A percentile compares a stretch with the other conserved stretches of the same genome.
Conservation (phyloP, 495 filamentous ascomycete genomes). For the Bacidia gigantensis region DNA sequence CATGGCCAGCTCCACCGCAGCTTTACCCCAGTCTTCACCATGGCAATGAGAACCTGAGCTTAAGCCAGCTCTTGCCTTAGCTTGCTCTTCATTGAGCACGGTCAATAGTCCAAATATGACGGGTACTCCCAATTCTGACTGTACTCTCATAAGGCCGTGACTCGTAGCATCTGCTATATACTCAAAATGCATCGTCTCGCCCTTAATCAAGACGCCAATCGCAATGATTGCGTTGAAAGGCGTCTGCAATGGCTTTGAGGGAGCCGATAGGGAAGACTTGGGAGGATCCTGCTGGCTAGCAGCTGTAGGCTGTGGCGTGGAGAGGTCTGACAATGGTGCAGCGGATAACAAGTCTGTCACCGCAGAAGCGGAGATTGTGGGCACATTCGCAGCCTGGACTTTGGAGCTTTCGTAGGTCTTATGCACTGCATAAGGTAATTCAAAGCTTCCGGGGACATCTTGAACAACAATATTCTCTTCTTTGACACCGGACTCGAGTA, state of each 20-base stretch:
- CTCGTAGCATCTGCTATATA: slow-evolving; percentile 88
- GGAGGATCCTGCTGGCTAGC: slow-evolving; percentile 9
- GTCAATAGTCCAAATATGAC: slow-evolving; percentile 91
- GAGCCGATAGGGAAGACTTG: slow-evolving; percentile 15
- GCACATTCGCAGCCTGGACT: slow-evolving; percentile 50
- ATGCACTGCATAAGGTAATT: slow-evolving; percentile 77
- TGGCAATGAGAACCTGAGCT: slow-evolving; percentile 57
- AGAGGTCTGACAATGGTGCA: slow-evolving; percentile 48
- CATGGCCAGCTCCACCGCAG: slow-evolving; percentile 37
- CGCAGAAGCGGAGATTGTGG: slow-evolving; percentile 40
- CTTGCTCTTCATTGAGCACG: slow-evolving; percentile 78
- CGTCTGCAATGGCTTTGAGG: slow-evolving; percentile 29
- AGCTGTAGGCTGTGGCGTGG: not conserved
- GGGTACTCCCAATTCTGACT: slow-evolving; percentile 73
- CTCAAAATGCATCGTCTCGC: slow-evolving; percentile 97
- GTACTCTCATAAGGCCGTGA: slow-evolving; percentile 86
- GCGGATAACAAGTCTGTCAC: slow-evolving; percentile 70
- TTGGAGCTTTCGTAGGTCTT: slow-evolving; percentile 76
- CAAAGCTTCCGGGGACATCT: slow-evolving; percentile 87
- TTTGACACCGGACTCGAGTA: slow-evolving; percentile 59
- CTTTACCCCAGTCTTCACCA: slow-evolving; percentile 74
- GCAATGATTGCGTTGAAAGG: slow-evolving; percentile 90
- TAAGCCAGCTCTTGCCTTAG: slow-evolving; percentile 70
- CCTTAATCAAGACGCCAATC: slow-evolving; percentile 93
- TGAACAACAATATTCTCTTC: slow-evolving; percentile 79